These are phyloP conservation scores for Saccharata proteae DNA, from an alignment of 2,329 filamentous ascomycete genomes.

Conservation along the genomic window DNA sequence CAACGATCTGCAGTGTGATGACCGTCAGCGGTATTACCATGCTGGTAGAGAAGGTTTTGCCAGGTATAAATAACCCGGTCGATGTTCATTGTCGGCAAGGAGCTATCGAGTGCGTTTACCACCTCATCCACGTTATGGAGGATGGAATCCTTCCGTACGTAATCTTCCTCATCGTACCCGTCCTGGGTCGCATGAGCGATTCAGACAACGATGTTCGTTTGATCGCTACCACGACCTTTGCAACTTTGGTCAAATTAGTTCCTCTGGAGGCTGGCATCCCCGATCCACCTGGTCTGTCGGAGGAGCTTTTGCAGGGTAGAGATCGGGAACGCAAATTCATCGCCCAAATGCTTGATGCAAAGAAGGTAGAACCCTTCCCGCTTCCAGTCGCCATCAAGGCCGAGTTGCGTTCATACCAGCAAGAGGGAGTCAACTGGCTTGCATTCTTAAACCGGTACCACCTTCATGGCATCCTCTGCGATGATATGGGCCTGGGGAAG, in stretches of 20 bases:
- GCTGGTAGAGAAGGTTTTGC: slow-evolving; percentile 82
- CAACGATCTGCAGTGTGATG: slow-evolving; percentile 94
- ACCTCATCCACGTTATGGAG: slow-evolving; percentile 96
- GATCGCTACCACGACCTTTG: slow-evolving; percentile 92
- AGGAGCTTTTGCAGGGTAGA: slow-evolving; percentile 76
- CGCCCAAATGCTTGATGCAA: slow-evolving; percentile 85
- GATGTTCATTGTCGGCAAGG: slow-evolving; percentile 86
- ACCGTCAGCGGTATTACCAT: slow-evolving; percentile 92
- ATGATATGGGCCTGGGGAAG: slow-evolving; percentile 98
- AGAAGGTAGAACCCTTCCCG: slow-evolving; percentile 88
- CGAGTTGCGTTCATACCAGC: slow-evolving; percentile 89
- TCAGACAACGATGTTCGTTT: slow-evolving; percentile 91
- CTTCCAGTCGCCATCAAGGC: slow-evolving; percentile 97
- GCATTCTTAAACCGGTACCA: slow-evolving; percentile 97
- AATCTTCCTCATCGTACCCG: slow-evolving; percentile 95
- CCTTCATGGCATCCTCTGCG: slow-evolving; percentile 92
- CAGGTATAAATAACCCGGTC: slow-evolving; percentile 79
- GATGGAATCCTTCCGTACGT: slow-evolving; percentile 93
- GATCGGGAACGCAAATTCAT: slow-evolving; percentile 96
- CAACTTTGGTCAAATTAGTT: slow-evolving; percentile 91
- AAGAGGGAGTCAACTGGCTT: slow-evolving; percentile 98
- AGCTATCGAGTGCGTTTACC: slow-evolving; percentile 89
- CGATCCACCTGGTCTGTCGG: slow-evolving; percentile 83
- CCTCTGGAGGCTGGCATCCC: slow-evolving; percentile 95
- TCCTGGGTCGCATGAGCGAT: slow-evolving; percentile 95